Evolutionary conservation across 257 asterid species (phyloP), one percentile per base, ranked within the genome.

Genomic region (Nicotiana attenuata): DNA sequence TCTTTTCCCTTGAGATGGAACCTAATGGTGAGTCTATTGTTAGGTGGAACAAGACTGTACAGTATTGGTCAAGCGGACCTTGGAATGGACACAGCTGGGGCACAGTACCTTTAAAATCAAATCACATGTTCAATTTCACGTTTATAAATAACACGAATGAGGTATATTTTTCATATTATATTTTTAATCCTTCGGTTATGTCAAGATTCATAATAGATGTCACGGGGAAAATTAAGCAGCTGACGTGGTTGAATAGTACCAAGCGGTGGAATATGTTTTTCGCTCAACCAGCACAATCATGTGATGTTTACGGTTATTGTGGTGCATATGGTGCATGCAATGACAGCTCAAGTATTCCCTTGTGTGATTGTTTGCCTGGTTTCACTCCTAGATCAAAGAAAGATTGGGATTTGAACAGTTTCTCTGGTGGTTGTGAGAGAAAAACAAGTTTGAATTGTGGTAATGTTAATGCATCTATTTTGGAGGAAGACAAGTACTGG

Each of bases 1-100:
- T 84, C n/a, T 93, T 87, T 69, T 85, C 97, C 4, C 89, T 90
- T 33, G 96, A 89, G 88, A 85, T 91, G 10, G 90, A 87, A 71
- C 89, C 89, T 47, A 57, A 29, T 1, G 16, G 16, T 57, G 0
- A 90, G 88, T 50, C 89, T 86, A 83, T 41, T 89, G 76, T 88
- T 96, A 93, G 89, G 86, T 28, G 7, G 77, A 79, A 84, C 73
- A 68, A 66, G 16, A 65, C 81, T 79, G 77, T 93, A 24, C 5
- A 14, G 45, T 29, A 91, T 38, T 93, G 97, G 97, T 84, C 84
- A 2, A 90, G 91, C 81, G 96, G 96, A 41, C 0, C 84, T 5
- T 93, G 98, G 98, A 84, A 92, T 80, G 91, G 86, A 31, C 88
- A 38, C 47, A 7, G 10, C 10, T 38, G 47, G 47, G 10, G 10